Percentiles rank a stretch among this genome's conserved stretches.
Evolutionary conservation across 2,329 filamentous ascomycete species (phyloP).

Genomic region (Epichloe gansuensis): DNA sequence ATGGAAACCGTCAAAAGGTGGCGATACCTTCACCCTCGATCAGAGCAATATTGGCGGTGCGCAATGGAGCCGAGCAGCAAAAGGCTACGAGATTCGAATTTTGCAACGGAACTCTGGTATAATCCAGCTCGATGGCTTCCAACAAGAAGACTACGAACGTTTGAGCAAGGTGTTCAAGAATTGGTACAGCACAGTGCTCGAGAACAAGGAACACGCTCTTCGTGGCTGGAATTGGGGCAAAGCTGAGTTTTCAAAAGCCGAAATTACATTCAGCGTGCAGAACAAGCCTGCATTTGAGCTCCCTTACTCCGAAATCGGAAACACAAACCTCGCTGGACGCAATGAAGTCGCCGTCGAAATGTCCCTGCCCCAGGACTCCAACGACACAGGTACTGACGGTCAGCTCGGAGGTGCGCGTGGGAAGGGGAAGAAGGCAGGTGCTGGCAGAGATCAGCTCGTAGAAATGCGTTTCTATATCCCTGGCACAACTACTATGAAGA

Average conservation of each 20-base stretch:
- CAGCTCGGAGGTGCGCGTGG: constrained; percentile 58
- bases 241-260: constrained; percentile 88
- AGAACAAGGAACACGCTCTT: constrained; percentile 85
- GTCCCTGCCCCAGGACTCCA: constrained; percentile 57
- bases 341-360: constrained; percentile 98
- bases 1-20: constrained; percentile 81
- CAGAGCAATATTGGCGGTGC: constrained; percentile 71
- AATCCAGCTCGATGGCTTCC: constrained; percentile 89
- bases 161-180: constrained; percentile 89
- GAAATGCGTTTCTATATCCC: constrained; percentile 99
- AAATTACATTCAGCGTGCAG: constrained; percentile 92
- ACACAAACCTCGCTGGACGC: constrained; percentile 93
- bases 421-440: constrained; percentile 79
- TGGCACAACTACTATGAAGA: constrained; percentile 67
- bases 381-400: constrained; percentile 61
- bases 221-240: constrained; percentile 99
- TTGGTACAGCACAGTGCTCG: constrained; percentile 90
- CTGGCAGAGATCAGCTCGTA: constrained; percentile 81
- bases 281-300: constrained; percentile 95
- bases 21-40: constrained; percentile 89
- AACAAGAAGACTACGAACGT: constrained; percentile 87
- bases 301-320: constrained; percentile 92
- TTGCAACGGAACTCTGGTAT: constrained; percentile 72
- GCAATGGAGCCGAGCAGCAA: constrained; percentile 89
- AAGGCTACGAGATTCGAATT: constrained; percentile 89